Percentiles rank a stretch among this genome's conserved stretches.
phyloP scores from a whole-genome alignment of 345 rosid genomes.

The Erodium maritimum region DNA sequence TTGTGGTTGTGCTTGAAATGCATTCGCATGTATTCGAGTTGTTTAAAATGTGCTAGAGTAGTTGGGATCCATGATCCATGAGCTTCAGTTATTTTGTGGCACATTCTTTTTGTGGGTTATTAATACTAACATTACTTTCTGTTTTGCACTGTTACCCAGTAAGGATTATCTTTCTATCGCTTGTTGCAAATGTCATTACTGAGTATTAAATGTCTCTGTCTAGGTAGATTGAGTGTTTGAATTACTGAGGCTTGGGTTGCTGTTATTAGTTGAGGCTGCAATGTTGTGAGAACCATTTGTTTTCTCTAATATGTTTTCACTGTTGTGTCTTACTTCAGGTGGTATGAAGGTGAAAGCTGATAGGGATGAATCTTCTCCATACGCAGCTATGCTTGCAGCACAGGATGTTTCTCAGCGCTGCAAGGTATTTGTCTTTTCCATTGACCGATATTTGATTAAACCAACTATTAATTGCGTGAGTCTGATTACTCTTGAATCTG shows the following conservation, averaged over 20 bases:
- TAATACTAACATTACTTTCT: neutral
- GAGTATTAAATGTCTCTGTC: neutral
- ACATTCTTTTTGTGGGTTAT: too few species aligned
- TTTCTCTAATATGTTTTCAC: neutral
- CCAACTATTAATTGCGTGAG: neutral
- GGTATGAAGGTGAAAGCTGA: constrained; percentile 33
- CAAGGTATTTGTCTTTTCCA: neutral
- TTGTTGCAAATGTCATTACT: neutral
- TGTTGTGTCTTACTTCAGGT: constrained; percentile 8
- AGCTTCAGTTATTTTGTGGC: too few species aligned
- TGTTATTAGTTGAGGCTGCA: neutral
- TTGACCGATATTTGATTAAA: too few species aligned
- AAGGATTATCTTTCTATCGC: neutral
- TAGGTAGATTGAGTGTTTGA: neutral
- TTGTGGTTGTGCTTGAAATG: neutral
- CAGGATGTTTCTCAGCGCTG: constrained; percentile 19
- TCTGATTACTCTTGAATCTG: neutral
- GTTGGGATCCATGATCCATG: neutral
- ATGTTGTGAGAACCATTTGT: neutral
- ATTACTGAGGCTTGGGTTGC: neutral
- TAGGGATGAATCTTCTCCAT: constrained; percentile 31
- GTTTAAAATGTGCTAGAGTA: neutral
- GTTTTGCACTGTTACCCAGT: too few species aligned
- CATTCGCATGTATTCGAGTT: neutral
- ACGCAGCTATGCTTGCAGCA: constrained; percentile 30